Conservation (phyloP, 176 grass and related monocot species). For the Calamus simplicifolius region DNA sequence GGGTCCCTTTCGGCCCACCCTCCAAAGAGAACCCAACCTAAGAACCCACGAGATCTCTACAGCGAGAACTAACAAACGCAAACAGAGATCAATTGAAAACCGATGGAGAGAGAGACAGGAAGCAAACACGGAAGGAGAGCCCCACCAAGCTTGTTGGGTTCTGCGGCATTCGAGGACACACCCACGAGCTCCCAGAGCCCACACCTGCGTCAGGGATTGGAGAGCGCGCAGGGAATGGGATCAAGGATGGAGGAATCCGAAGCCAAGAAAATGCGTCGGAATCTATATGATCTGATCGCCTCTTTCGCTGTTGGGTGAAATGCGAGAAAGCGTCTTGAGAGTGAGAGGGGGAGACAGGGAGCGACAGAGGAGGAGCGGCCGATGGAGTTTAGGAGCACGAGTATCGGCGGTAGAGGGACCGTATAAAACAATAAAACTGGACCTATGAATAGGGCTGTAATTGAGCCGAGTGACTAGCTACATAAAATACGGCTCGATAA, state of each 20-base stretch:
- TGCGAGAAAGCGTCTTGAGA: background rate
- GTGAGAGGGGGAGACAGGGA: background rate
- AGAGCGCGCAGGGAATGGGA: too few species aligned
- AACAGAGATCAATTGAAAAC: background rate
- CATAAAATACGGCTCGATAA: too few species aligned
- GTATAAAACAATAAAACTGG: too few species aligned
- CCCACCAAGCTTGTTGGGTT: constrained; percentile 3
- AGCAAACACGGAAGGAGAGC: background rate
- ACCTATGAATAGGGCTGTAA: too few species aligned
- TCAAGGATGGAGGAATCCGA: too few species aligned
- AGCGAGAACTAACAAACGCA: background rate
- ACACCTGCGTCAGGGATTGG: too few species aligned
- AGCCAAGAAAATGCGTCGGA: too few species aligned
- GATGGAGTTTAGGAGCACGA: background rate
- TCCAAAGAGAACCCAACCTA: background rate
- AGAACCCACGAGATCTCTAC: constrained; percentile 2
- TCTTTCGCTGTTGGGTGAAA: too few species aligned
- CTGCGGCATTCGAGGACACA: background rate
- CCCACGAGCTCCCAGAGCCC: background rate
- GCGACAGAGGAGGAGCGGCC: background rate
- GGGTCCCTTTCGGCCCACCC: background rate
- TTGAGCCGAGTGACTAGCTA: too few species aligned
- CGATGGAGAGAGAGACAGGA: background rate
- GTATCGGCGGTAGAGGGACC: too few species aligned
- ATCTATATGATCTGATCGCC: too few species aligned